A percentile compares a stretch with the other conserved stretches of the same genome.
These are phyloP conservation scores for Auxenochlorella pyrenoidosa DNA, from an alignment of 139 green algal species.

Conservation along the genomic window DNA sequence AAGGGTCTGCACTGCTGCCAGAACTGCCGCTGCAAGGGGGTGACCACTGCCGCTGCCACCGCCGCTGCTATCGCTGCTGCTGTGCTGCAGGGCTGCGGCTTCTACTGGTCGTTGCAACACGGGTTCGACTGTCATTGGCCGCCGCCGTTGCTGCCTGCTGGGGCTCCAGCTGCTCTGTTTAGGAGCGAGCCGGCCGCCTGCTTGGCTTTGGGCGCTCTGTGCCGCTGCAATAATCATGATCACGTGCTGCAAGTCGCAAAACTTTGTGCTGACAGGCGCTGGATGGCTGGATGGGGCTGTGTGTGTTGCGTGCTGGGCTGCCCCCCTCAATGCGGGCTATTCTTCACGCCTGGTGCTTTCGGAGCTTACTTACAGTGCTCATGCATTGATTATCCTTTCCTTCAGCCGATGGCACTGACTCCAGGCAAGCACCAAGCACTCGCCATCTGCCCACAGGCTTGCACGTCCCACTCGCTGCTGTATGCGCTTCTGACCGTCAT, in stretches of 20 bases:
- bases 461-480: not conserved
- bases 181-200: not conserved
- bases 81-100: not conserved
- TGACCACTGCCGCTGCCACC: not conserved
- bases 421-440: not conserved
- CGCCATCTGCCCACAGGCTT: not conserved
- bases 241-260: not conserved
- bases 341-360: not conserved
- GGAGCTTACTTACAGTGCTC: not conserved
- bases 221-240: not conserved
- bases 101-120: not conserved
- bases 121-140: not conserved
- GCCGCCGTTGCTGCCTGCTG: not conserved
- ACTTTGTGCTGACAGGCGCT: not conserved
- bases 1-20: constrained; percentile 12
- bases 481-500: too few species aligned
- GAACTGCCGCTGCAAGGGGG: not conserved
- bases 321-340: not conserved
- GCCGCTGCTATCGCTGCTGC: not conserved
- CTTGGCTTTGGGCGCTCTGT: not conserved
- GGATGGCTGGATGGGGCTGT: not conserved
- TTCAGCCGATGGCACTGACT: not conserved
- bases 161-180: not conserved
- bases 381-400: not conserved
- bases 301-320: not conserved